phyloP scores from a whole-genome alignment of 768 basidiomycete species.

The Asterophora parasitica region DNA sequence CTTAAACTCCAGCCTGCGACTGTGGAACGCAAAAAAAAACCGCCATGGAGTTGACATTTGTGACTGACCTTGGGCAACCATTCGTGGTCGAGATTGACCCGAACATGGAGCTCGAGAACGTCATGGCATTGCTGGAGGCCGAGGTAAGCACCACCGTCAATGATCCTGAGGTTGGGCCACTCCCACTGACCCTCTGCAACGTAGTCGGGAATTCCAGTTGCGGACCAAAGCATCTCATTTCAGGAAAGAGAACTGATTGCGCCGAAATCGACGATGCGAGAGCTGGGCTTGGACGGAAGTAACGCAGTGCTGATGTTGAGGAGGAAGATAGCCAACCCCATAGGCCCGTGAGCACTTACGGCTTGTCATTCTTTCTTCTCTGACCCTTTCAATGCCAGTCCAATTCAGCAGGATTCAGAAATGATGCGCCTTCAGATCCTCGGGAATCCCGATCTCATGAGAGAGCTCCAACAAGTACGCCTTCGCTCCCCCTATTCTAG shows the following conservation, averaged over 20 bases:
- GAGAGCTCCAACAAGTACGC: slow-evolving; percentile 63
- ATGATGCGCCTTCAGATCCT: slow-evolving; percentile 87
- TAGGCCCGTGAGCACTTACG: slow-evolving; percentile 33
- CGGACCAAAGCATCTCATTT: slow-evolving; percentile 70
- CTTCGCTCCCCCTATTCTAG: slow-evolving; percentile 5
- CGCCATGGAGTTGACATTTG: slow-evolving; percentile 68
- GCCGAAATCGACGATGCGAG: slow-evolving; percentile 63
- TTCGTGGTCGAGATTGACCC: slow-evolving; percentile 82
- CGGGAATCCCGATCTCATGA: slow-evolving; percentile 79
- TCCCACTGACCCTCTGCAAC: background rate
- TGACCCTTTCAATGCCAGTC: slow-evolving; percentile 33
- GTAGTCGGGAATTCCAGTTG: slow-evolving; percentile 69
- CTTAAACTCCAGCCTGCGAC: slow-evolving; percentile 3
- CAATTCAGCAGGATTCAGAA: slow-evolving; percentile 78
- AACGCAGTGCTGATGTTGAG: slow-evolving; percentile 66
- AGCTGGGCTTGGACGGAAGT: slow-evolving; percentile 54
- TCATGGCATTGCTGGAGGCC: slow-evolving; percentile 90
- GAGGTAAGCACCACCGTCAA: slow-evolving; percentile 60
- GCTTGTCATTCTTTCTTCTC: background rate
- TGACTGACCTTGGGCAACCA: slow-evolving; percentile 59
- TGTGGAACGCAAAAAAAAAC: slow-evolving; percentile 8
- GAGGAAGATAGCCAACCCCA: slow-evolving; percentile 45
- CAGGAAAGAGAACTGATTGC: slow-evolving; percentile 62
- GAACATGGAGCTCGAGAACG: slow-evolving; percentile 86
- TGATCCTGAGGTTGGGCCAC: slow-evolving; percentile 1